Percentiles rank a stretch among this genome's conserved stretches.
phyloP scores from a whole-genome alignment of 1,284 basidiomycete genomes.

The Golubevia sp. region DNA sequence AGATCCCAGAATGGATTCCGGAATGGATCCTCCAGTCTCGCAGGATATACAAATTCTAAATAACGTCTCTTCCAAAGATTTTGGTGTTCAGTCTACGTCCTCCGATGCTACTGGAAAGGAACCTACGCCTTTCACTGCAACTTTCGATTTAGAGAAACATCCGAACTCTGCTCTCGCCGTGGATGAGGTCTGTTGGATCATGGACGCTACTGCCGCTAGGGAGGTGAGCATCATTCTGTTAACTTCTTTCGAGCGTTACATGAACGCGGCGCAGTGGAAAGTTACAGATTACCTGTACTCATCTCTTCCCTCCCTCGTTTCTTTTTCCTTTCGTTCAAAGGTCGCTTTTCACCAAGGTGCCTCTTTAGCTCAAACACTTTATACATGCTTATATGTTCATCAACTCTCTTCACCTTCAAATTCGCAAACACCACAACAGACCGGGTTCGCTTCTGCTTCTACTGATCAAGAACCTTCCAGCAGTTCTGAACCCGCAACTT shows the following conservation, averaged over 20 bases:
- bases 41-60: too few relatives aligned
- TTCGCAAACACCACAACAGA: too few relatives aligned
- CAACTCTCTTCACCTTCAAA: neutral
- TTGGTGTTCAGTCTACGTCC: slow-evolving; percentile 7
- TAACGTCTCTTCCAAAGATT: slow-evolving; percentile 6
- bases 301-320: too few relatives aligned
- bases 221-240: slow-evolving; percentile 21
- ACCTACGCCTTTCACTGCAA: too few relatives aligned
- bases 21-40: slow-evolving; percentile 23
- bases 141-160: slow-evolving; percentile 3
- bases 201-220: slow-evolving; percentile 39
- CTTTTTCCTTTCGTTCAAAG: neutral
- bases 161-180: slow-evolving; percentile 15
- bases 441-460: too few relatives aligned
- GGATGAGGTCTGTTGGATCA: slow-evolving; percentile 40
- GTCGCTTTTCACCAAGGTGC: slow-evolving; percentile 36
- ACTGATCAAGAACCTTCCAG: too few relatives aligned
- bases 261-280: too few relatives aligned
- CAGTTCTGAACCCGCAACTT: too few relatives aligned
- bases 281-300: neutral
- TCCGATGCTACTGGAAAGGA: too few relatives aligned
- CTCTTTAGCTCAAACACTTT: slow-evolving; percentile 37
- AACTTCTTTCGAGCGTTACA: too few relatives aligned
- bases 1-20: slow-evolving; percentile 48
- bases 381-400: slow-evolving; percentile 46